Conservation (phyloP, 2,329 filamentous ascomycete species). For the Microdochium nivale region DNA sequence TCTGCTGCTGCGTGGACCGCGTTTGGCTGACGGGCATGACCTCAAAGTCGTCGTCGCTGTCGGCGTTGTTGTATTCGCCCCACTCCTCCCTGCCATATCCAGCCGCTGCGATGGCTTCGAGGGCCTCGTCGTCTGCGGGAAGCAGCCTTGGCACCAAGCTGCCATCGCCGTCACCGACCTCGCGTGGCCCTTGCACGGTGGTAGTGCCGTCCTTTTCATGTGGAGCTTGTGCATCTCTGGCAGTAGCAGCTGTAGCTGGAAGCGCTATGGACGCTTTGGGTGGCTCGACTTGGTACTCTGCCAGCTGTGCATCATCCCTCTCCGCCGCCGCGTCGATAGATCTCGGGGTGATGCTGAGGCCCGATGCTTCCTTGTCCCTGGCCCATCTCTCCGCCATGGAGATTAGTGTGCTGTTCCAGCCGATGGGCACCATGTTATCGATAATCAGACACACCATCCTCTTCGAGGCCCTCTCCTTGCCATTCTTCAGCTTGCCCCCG, state of each 20-base stretch:
- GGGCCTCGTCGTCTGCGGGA: not conserved
- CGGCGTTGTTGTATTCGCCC: slow-evolving; percentile 3
- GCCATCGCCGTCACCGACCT: not conserved
- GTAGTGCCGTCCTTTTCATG: no score
- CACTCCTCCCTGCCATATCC: not conserved
- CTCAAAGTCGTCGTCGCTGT: slow-evolving; percentile 30
- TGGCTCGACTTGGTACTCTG: no score
- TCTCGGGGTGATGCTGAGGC: no score
- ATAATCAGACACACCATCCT: slow-evolving; percentile 36
- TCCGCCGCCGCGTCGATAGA: not conserved
- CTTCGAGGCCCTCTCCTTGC: not conserved
- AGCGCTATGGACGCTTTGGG: no score
- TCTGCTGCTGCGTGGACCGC: not conserved
- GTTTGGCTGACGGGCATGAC: slow-evolving; percentile 18
- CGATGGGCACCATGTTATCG: slow-evolving; percentile 33
- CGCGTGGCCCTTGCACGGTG: no score
- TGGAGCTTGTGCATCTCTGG: no score
- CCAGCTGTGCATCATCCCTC: not conserved
- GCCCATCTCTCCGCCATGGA: slow-evolving; percentile 9
- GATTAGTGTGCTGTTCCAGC: slow-evolving; percentile 36
- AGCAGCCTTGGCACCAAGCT: not conserved
- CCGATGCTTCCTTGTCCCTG: no score
- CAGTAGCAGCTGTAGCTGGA: no score
- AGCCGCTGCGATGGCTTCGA: slow-evolving; percentile 3
- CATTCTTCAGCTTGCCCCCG: not conserved